These are phyloP conservation scores for Cruciata laevipes DNA, from an alignment of 257 asterid species.

Conservation along the genomic window DNA sequence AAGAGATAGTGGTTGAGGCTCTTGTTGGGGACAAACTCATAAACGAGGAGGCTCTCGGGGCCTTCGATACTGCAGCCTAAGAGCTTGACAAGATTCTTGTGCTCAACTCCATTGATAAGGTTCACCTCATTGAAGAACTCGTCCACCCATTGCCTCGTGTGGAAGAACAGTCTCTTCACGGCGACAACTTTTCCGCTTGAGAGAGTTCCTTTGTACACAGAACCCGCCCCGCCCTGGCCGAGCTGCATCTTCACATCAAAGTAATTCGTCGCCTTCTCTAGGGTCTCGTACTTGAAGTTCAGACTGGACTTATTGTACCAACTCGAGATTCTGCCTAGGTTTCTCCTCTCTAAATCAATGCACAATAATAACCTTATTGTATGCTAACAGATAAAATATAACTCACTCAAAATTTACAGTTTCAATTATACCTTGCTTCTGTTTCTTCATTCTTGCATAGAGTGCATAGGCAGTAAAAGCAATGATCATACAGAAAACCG, in stretches of 20 bases:
- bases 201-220: slow-evolving; percentile 69
- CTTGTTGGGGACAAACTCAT: slow-evolving; percentile 63
- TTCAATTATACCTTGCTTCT: slow-evolving; percentile 49
- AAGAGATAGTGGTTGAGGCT: slow-evolving; percentile 71
- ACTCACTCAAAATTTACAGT: background rate
- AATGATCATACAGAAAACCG: slow-evolving; percentile 59
- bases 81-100: slow-evolving; percentile 90
- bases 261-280: slow-evolving; percentile 83
- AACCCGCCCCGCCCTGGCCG: slow-evolving; percentile 94
- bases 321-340: slow-evolving; percentile 58
- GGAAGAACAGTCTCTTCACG: slow-evolving; percentile 73
- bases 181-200: slow-evolving; percentile 60
- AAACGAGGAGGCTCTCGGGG: slow-evolving; percentile 84
- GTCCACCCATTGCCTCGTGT: slow-evolving; percentile 89
- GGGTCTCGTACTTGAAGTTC: slow-evolving; percentile 70
- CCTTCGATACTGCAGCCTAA: slow-evolving; percentile 98
- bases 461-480: slow-evolving; percentile 41
- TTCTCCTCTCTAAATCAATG: slow-evolving; percentile 42
- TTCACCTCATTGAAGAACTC: slow-evolving; percentile 93
- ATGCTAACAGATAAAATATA: background rate
- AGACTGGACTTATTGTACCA: slow-evolving; percentile 61
- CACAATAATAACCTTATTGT: background rate
- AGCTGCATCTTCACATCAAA: slow-evolving; percentile 52
- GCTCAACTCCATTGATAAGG: slow-evolving; percentile 71
- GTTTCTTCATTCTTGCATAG: slow-evolving; percentile 34